Percentiles rank a stretch among this genome's conserved stretches.
Evolutionary conservation across 352 stramenopile genomes (phyloP).

Genomic region (Phytophthora europaea): DNA sequence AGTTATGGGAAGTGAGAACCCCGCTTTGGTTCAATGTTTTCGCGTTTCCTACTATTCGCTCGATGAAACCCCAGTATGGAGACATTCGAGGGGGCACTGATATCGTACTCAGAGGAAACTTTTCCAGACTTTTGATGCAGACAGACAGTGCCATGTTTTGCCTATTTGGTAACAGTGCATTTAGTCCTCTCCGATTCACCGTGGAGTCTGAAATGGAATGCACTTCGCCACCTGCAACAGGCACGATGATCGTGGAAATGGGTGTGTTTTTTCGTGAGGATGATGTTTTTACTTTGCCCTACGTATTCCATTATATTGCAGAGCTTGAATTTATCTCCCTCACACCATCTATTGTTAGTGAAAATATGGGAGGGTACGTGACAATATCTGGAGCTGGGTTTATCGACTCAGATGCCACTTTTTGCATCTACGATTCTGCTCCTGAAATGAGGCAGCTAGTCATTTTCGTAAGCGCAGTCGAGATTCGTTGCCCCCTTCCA

Average conservation of each 20-base stretch:
- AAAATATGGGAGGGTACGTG: conserved; percentile 35
- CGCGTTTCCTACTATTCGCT: conserved; percentile 14
- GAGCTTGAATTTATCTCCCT: conserved; percentile 31
- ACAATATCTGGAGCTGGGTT: conserved; percentile 48
- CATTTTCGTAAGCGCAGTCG: conserved; percentile 18
- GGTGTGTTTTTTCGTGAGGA: conserved; percentile 39
- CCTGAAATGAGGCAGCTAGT: conserved; percentile 9
- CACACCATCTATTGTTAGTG: conserved; percentile 34
- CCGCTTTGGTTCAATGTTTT: conserved; percentile 41
- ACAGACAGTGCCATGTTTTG: conserved; percentile 34
- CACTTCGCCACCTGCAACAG: conserved; percentile 27
- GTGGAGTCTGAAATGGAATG: conserved; percentile 30
- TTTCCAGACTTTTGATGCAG: conserved; percentile 17
- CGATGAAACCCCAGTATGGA: conserved; percentile 36
- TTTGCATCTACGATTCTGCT: conserved; percentile 38
- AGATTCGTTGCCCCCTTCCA: conserved; percentile 44
- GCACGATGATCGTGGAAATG: conserved; percentile 17
- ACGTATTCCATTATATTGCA: conserved; percentile 43
- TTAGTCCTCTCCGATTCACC: conserved; percentile 16
- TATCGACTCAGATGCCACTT: conserved; percentile 26
- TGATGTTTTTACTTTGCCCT: conserved; percentile 36
- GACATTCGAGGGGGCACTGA: conserved; percentile 39
- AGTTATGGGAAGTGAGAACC: conserved; percentile 15
- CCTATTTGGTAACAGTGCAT: conserved; percentile 34
- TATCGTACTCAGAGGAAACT: conserved; percentile 42